These are phyloP conservation scores for Salix udensis DNA, from an alignment of 345 rosid species.

Conservation along the genomic window DNA sequence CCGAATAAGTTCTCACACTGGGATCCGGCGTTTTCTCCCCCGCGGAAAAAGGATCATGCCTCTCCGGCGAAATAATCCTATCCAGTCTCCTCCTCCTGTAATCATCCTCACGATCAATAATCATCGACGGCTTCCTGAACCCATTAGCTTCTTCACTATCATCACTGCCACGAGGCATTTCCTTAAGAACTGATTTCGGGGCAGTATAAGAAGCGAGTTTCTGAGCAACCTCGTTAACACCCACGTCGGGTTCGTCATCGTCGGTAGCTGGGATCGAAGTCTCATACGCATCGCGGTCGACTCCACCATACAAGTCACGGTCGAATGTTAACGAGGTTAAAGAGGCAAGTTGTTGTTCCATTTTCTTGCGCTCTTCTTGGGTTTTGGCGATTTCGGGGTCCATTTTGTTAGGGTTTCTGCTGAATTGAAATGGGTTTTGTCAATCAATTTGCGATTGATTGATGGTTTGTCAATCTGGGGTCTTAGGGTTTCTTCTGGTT, in stretches of 20 bases:
- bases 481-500: too few relatives aligned
- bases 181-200: constrained; percentile 73
- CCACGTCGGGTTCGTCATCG: constrained; percentile 71
- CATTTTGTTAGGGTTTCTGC: constrained; percentile 13
- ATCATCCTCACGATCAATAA: constrained; percentile 90
- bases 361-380: constrained; percentile 68
- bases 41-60: constrained; percentile 83
- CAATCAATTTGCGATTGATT: background rate
- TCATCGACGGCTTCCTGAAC: constrained; percentile 58
- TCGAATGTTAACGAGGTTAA: constrained; percentile 68
- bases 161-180: constrained; percentile 58
- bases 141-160: constrained; percentile 59
- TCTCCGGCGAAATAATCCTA: constrained; percentile 81
- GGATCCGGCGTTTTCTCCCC: constrained; percentile 96
- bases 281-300: constrained; percentile 60
- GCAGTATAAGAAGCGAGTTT: constrained; percentile 86
- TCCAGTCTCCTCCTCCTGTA: constrained; percentile 81
- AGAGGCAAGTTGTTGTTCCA: constrained; percentile 75
- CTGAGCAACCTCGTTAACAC: constrained; percentile 64
- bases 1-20: constrained; percentile 65
- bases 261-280: constrained; percentile 78
- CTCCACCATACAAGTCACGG: constrained; percentile 71
- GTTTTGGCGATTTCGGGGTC: constrained; percentile 79
- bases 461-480: background rate
- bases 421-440: background rate